Evolutionary conservation across 495 filamentous ascomycete species (phyloP).

Genomic region (Talaromyces thailandensis): DNA sequence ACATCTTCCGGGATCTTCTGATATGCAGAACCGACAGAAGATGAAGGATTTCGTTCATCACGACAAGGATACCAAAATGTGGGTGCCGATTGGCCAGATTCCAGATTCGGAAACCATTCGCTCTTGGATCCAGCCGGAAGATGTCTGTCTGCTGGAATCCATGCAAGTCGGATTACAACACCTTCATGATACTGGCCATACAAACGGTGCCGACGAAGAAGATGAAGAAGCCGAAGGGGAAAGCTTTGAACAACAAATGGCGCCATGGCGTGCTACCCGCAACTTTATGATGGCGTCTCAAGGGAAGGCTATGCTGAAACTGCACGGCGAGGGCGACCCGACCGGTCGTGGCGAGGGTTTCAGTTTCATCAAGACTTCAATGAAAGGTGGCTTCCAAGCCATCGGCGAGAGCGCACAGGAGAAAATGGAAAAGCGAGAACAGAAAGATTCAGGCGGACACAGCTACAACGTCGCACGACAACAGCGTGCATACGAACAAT

Average conservation of each 20-base stretch:
- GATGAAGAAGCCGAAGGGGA: conserved; percentile 57
- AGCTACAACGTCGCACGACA: conserved; percentile 94
- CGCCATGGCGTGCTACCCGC: conserved; percentile 90
- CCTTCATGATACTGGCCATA: conserved; percentile 73
- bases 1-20: conserved; percentile 81
- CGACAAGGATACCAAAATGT: conserved; percentile 72
- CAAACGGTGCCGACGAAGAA: conserved; percentile 63
- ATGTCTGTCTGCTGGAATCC: conserved; percentile 85
- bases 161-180: conserved; percentile 91
- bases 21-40: conserved; percentile 92
- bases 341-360: conserved; percentile 88
- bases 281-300: conserved; percentile 90
- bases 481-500: conserved; percentile 78
- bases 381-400: conserved; percentile 96
- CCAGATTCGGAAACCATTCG: conserved; percentile 73
- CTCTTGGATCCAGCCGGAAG: conserved; percentile 85
- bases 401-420: conserved; percentile 81
- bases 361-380: conserved; percentile 91
- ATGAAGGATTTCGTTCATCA: conserved; percentile 93
- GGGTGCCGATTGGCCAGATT: conserved; percentile 60
- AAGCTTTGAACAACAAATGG: conserved; percentile 78
- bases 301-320: conserved; percentile 92
- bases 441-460: conserved; percentile 87
- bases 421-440: conserved; percentile 70
- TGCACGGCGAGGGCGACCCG: conserved; percentile 94